Conservation (phyloP, 1,284 basidiomycete species). For the Cryptococcus wingfieldii region DNA sequence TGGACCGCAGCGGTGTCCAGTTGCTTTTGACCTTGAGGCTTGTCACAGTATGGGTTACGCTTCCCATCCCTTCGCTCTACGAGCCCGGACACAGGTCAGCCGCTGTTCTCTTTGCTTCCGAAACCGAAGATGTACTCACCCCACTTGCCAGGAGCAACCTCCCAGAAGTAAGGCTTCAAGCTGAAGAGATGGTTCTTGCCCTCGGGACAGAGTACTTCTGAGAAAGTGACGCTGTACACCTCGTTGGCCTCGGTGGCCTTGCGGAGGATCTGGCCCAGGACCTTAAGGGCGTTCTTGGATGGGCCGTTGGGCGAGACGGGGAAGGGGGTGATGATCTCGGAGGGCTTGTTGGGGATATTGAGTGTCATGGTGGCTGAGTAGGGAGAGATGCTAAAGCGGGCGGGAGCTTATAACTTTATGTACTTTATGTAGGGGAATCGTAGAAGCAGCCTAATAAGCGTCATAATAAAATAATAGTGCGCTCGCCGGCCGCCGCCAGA, state of each 20-base stretch:
- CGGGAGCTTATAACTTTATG: too few relatives aligned
- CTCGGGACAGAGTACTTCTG: conserved; percentile 16
- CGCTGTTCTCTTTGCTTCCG: not conserved
- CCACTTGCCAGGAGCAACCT: conserved; percentile 20
- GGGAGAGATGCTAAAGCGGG: too few relatives aligned
- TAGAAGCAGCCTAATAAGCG: too few relatives aligned
- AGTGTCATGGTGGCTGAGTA: not conserved
- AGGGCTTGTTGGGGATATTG: conserved; percentile 5
- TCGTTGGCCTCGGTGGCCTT: conserved; percentile 9
- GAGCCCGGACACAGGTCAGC: not conserved
- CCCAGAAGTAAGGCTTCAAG: conserved; percentile 37
- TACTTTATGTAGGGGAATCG: too few relatives aligned
- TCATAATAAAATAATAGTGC: too few relatives aligned
- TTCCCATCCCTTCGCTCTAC: conserved; percentile 33
- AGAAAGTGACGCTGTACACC: conserved; percentile 26
- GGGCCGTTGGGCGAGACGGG: not conserved
- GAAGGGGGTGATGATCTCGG: conserved; percentile 10
- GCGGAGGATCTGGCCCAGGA: conserved; percentile 8
- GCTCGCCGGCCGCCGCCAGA: too few relatives aligned
- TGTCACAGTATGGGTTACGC: conserved; percentile 31
- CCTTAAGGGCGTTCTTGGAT: conserved; percentile 3
- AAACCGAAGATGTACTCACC: conserved; percentile 14
- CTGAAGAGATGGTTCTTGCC: conserved; percentile 33
- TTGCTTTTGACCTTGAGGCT: conserved; percentile 29
- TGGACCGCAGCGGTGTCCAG: conserved; percentile 18